Base-by-base conservation (phyloP, 352 stramenopile genomes). In the Pythium volutum region DNA sequence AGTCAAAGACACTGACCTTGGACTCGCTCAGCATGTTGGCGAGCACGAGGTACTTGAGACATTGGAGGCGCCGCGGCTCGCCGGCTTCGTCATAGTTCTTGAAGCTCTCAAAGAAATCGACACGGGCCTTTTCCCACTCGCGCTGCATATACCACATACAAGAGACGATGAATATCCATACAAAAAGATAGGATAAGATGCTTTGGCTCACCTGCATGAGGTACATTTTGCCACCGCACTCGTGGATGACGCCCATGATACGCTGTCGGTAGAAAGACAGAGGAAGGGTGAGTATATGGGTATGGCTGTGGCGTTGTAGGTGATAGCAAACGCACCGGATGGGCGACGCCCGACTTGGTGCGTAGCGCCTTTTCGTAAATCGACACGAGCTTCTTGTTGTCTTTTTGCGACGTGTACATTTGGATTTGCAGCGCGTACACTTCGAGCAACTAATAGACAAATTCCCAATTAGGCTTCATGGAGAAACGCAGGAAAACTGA, bases 51-150 rank as follows among this genome's bases (percentile, higher is more conserved):
- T 98, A 98, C 71, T 98, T 98, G 36, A 98, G 74, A 72, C 89
- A 97, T 59, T 97, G 86, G 34, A 98, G 74, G 9, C 95, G 76
- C 47, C 81, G 80, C 22, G 81, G 77, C 74, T 98, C 95, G 33
- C 95, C 95, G n/a, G 95, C 95, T 72, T 98, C 95, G 69, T 98
- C 95, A 66, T 97, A 98, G 61, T 84, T 97, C 69, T 98, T 98
- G 72, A 98, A 98, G 11, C 90, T 93, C 52, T 97, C 90, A 61
- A 98, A 98, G 52, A 98, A 98, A 25, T 96, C 91, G 51, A 92
- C 96, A 0, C 83, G 87, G 0, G 92, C 95, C 43, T 94, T 92
- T 57, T 98, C 87, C 79, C 96, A 98, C 55, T 97, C 90, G 7
- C 89, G 79, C 69, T 95, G 36, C 3, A 45, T 16, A 6, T 1